Base-by-base conservation (phyloP, 2,329 filamentous ascomycete species). In the Ceratocystis huliohia region DNA sequence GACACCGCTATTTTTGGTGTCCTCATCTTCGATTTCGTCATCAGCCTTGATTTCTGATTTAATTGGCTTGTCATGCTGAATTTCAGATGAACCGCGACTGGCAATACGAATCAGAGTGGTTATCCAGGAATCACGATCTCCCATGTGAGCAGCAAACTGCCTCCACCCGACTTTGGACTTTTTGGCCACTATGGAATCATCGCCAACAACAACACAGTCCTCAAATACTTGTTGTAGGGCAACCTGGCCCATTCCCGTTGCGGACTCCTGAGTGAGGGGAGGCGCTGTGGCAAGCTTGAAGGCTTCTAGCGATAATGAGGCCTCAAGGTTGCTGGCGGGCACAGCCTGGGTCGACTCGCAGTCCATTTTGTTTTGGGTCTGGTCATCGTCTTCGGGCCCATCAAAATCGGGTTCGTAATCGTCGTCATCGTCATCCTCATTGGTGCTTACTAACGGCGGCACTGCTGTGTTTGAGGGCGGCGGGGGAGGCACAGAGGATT, bases 351-450 rank as follows among this genome's bases (percentile, higher is more conserved):
- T 78, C n/a, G 86, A 81, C 4, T 86, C 80, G 68, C 84, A 84
- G 72, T 93, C 89, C 15, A 91, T 80, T 73, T 89, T 89, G 74
- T 93, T 89, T 62, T 88, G 76, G 41, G 90, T 86, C 72, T 93
- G 88, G 72, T 91, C 88, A 0, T 84, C 84, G 70, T 90, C 86
- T 74, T 95, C 90, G 45, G 85, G 84, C 7, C 88, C 82, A 68
- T 87, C 85, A 70, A 91, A 91, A 72, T 95, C 89, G 0, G 93
- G 92, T 72, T 96, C 93, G 72, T 96, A 96, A 71, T 96, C 90
- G 67, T 79, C 77, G 57, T 96, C 91, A 22, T 96, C 92, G 53
- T 96, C 91, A 7, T 88, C 86, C 5, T 88, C 85, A 65, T 84
- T 82, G 6, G 84, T 78, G 69, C 33, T 83, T 33, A 84, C 69